phyloP scores from a whole-genome alignment of 2,329 filamentous ascomycete species.

The Neofusicoccum sp. region DNA sequence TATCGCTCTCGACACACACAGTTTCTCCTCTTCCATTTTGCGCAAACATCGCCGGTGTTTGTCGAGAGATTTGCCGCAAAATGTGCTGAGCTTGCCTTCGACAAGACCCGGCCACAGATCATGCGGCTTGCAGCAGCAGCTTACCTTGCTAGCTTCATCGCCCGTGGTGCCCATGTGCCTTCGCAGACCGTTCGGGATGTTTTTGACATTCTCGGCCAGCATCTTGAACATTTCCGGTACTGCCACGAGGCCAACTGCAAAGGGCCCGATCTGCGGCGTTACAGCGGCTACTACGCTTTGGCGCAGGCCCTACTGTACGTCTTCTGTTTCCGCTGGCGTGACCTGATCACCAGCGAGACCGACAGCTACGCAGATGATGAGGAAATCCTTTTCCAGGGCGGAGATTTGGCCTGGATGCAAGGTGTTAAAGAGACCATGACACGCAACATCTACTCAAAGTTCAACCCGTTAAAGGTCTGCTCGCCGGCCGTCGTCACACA shows the following conservation, averaged over 20 bases:
- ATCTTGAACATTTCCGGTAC: slow-evolving; percentile 72
- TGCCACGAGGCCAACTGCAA: slow-evolving; percentile 72
- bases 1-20: slow-evolving; percentile 92
- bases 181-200: slow-evolving; percentile 75
- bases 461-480: slow-evolving; percentile 95
- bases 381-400: slow-evolving; percentile 60
- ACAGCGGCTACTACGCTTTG: slow-evolving; percentile 80
- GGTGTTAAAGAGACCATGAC: slow-evolving; percentile 71
- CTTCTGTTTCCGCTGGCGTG: slow-evolving; percentile 97
- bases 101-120: slow-evolving; percentile 63
- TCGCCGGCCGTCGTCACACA: slow-evolving; percentile 86
- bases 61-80: slow-evolving; percentile 80
- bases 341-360: slow-evolving; percentile 63
- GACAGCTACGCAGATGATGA: slow-evolving; percentile 51
- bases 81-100: slow-evolving; percentile 70
- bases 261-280: slow-evolving; percentile 81
- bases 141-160: slow-evolving; percentile 92
- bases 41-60: slow-evolving; percentile 74
- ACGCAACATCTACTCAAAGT: slow-evolving; percentile 76
- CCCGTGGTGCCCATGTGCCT: slow-evolving; percentile 79
- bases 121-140: slow-evolving; percentile 81
- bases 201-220: slow-evolving; percentile 73
- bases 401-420: slow-evolving; percentile 75
- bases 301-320: slow-evolving; percentile 91
- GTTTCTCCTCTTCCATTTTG: slow-evolving; percentile 94